Evolutionary conservation across 495 filamentous ascomycete species (phyloP).

Genomic region (Barbatosphaeria neglecta): DNA sequence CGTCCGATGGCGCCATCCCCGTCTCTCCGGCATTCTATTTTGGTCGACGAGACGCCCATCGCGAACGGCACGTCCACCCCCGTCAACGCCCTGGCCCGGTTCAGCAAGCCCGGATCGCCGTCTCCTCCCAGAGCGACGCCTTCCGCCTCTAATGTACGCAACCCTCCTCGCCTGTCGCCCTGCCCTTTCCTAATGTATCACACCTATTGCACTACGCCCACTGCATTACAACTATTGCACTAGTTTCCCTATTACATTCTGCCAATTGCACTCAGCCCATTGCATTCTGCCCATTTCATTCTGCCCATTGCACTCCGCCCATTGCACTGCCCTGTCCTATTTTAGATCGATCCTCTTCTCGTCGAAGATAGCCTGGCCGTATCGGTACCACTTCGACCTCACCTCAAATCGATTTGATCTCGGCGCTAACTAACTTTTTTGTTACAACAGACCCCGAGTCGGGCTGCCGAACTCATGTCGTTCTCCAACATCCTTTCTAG

Average conservation of each 20-base stretch:
- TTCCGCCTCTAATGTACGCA: constrained; percentile 25
- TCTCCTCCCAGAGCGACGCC: constrained; percentile 14
- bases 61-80: constrained; percentile 33
- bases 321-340: constrained; percentile 12
- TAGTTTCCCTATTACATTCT: too few relatives aligned
- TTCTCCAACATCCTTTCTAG: constrained; percentile 81
- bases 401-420: too few relatives aligned
- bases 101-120: constrained; percentile 34
- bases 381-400: too few relatives aligned
- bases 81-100: constrained; percentile 23
- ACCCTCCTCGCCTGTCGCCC: constrained; percentile 14
- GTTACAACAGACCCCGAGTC: constrained; percentile 43
- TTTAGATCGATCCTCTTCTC: not conserved
- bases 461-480: constrained; percentile 75
- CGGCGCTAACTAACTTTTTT: constrained; percentile 5
- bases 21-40: constrained; percentile 29
- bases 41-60: constrained; percentile 15
- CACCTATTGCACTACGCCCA: too few relatives aligned
- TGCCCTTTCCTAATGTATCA: constrained; percentile 8
- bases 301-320: constrained; percentile 26
- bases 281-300: constrained; percentile 15
- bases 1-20: constrained; percentile 43
- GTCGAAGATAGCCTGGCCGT: constrained; percentile 6
- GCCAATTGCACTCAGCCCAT: constrained; percentile 14
- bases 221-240: too few relatives aligned